These are phyloP conservation scores for Lichtheimia ornata DNA, from an alignment of 371 early-diverging fungal species.

Conservation along the genomic window DNA sequence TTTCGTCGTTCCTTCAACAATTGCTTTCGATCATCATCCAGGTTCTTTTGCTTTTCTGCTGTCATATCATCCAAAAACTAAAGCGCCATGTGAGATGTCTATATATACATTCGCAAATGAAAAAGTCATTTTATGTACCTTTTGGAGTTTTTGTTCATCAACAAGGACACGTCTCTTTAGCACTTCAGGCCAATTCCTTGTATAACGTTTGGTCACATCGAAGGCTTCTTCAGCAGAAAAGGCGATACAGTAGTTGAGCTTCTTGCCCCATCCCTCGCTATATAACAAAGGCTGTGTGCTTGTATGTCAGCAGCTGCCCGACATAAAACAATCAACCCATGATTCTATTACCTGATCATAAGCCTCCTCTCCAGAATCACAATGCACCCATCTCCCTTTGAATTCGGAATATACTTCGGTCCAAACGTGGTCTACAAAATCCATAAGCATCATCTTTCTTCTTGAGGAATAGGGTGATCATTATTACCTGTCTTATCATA, in stretches of 20 bases:
- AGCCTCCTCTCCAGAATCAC: constrained; percentile 71
- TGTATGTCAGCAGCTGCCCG: too few relatives aligned
- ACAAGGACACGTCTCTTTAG: constrained; percentile 51
- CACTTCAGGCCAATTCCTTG: constrained; percentile 43
- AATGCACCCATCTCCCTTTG: constrained; percentile 68
- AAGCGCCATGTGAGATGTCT: background rate
- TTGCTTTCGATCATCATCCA: constrained; percentile 6
- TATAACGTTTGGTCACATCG: constrained; percentile 68
- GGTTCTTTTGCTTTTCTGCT: constrained; percentile 13
- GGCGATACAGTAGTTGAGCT: constrained; percentile 63
- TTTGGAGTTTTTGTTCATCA: constrained; percentile 46
- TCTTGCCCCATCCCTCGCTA: constrained; percentile 75
- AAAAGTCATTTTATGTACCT: constrained; percentile 25
- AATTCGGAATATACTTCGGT: constrained; percentile 65
- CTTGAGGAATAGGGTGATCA: background rate
- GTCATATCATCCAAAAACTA: constrained; percentile 20
- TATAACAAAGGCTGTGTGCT: constrained; percentile 56
- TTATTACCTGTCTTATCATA: constrained; percentile 54
- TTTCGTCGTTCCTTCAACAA: constrained; percentile 25
- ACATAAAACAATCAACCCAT: background rate
- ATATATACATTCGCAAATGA: background rate
- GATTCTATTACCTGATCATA: constrained; percentile 43
- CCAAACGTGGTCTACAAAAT: constrained; percentile 65
- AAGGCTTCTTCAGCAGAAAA: constrained; percentile 58
- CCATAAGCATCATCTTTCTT: background rate